phyloP scores from a whole-genome alignment of 345 rosid genomes.

The Heritiera littoralis region DNA sequence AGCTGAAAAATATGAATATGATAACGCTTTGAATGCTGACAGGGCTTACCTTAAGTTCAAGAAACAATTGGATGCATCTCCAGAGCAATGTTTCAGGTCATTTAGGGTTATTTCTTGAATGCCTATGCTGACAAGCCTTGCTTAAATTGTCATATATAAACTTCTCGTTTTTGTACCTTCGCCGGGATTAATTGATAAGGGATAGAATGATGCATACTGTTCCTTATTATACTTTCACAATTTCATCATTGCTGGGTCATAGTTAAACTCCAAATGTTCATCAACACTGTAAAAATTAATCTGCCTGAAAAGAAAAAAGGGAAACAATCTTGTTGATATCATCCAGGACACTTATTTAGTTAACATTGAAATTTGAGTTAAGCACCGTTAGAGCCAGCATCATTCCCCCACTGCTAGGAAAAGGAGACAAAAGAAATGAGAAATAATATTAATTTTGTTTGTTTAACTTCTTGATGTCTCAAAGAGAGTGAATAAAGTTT shows the following conservation, averaged over 20 bases:
- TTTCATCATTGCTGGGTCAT: neutral
- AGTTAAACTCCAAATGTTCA: neutral
- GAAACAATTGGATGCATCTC: conserved; percentile 73
- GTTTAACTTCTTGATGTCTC: neutral
- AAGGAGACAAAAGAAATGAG: neutral
- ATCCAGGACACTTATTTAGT: neutral
- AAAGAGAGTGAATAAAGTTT: neutral
- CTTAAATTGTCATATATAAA: neutral
- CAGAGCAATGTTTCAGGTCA: conserved; percentile 93
- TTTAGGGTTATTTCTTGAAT: conserved; percentile 3
- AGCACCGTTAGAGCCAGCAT: neutral
- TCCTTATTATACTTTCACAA: neutral
- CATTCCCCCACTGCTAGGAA: neutral
- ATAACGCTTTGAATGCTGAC: conserved; percentile 77
- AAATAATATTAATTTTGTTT: neutral
- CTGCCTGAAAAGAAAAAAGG: neutral
- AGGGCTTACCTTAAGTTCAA: conserved; percentile 88
- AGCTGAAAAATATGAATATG: conserved; percentile 77
- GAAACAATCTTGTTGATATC: neutral
- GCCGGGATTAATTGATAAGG: neutral
- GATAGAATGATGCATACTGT: neutral
- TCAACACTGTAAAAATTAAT: neutral
- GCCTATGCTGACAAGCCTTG: neutral
- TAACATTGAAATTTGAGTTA: neutral
- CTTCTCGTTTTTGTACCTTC: neutral